Evolutionary conservation across 805 yeast genomes (phyloP), one percentile per base, ranked within the genome.

Genomic region (Pichia californica): DNA sequence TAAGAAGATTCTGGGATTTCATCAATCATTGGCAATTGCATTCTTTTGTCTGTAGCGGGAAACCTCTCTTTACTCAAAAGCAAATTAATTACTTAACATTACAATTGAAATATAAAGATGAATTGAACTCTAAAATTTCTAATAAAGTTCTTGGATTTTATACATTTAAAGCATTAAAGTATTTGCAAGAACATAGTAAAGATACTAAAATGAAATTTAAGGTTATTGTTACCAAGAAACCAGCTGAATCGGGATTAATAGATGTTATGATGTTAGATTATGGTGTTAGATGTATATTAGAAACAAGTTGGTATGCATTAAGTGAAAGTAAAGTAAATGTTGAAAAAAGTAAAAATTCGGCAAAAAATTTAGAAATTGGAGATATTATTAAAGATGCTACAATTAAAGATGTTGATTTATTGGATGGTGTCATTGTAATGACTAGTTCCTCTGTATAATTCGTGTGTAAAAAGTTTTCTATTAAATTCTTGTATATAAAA

Each of bases 1-100:
- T 93, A 50, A 71, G 98, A 58, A 69, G 98, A 50, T 83, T 76
- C 51, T 80, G 83, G 7, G 98, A 91, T 59, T 62, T 88, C 47
- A 59, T 88, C 8, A 81, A 82, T 54, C 97, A 89, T 55, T 76
- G 89, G 77, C 91, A 84, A 53, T 49, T 86, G 1, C 81, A 78
- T 43, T 57, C 76, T 1, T 59, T 55, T 42, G 44, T 81, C 14
- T 50, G 48, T 3, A 50, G 49, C 14, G 58, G 52, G 28, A 53
- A 39, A 46, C 52, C 60, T 2, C 31, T 53, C n/a, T 73, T 71
- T 50, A 43, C 54, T 1, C 50, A 60, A 30, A 52, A 52, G 2
- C 61, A 69, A 15, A 52, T 74, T 6, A 60, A 64, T 21, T 58
- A 64, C 29, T 52, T 71, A 37, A 56, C 70, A 8, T 51, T 68